These are phyloP conservation scores for Apiospora kogelbergensis DNA, from an alignment of 2,329 filamentous ascomycete genomes.

Conservation along the genomic window DNA sequence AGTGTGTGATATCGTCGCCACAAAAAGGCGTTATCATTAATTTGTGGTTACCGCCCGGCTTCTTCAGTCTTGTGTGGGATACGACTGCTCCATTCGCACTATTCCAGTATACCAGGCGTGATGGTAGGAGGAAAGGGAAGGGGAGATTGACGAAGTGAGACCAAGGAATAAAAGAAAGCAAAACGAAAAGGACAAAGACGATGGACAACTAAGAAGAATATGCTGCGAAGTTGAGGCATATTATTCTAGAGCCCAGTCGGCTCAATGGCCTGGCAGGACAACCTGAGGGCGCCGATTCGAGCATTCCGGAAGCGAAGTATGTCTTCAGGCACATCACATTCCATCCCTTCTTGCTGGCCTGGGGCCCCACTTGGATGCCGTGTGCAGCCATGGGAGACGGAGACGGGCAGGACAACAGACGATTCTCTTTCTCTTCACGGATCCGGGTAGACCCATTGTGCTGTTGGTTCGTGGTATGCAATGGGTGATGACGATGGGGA, in stretches of 20 bases:
- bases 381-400: background rate
- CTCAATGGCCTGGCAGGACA: background rate
- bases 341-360: background rate
- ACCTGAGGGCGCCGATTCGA: background rate
- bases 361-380: background rate
- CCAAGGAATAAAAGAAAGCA: background rate
- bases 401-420: background rate
- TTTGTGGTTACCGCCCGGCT: background rate
- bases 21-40: conserved; percentile 19
- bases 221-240: background rate
- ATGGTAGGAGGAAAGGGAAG: background rate
- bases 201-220: background rate
- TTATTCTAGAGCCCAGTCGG: background rate
- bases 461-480: background rate
- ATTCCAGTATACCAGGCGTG: background rate
- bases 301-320: conserved; percentile 7
- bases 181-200: background rate
- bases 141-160: background rate
- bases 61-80: background rate
- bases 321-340: background rate
- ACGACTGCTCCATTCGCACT: conserved; percentile 6
- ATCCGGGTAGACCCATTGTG: background rate
- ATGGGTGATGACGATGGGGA: background rate
- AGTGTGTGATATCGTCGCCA: conserved; percentile 17
- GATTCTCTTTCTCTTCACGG: background rate